phyloP scores from a whole-genome alignment of 2,329 filamentous ascomycete species.

The Aspergillus pseudotamarii region DNA sequence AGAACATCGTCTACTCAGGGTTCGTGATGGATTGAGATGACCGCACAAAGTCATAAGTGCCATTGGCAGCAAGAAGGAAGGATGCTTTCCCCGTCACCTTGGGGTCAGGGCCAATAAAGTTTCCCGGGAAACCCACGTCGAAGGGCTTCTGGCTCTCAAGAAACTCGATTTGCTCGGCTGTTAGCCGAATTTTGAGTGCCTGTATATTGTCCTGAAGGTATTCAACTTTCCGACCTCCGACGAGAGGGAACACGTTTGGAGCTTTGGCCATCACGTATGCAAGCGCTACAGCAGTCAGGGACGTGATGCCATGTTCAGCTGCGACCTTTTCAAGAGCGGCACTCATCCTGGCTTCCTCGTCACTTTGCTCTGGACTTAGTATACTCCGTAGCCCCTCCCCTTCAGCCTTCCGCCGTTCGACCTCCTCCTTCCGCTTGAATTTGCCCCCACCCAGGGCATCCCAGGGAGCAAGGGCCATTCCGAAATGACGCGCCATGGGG shows the following conservation, averaged over 20 bases:
- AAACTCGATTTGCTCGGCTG: constrained; percentile 63
- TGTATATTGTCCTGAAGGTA: constrained; percentile 55
- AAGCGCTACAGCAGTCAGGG: constrained; percentile 66
- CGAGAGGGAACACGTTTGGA: constrained; percentile 72
- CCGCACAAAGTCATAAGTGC: too few relatives aligned
- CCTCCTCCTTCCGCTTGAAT: too few relatives aligned
- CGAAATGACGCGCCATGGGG: constrained; percentile 44
- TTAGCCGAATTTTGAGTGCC: constrained; percentile 48
- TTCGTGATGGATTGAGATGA: too few relatives aligned
- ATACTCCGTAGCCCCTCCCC: too few relatives aligned
- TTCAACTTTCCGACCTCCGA: constrained; percentile 71
- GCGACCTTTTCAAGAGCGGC: constrained; percentile 64
- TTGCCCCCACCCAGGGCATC: constrained; percentile 57
- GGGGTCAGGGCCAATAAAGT: too few relatives aligned
- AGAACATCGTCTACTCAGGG: too few relatives aligned
- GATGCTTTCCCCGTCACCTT: too few relatives aligned
- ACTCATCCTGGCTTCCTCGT: constrained; percentile 54
- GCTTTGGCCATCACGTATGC: constrained; percentile 76
- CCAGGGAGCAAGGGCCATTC: constrained; percentile 60
- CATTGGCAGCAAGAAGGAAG: too few relatives aligned
- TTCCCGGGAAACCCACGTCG: too few relatives aligned
- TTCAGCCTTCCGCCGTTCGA: too few relatives aligned
- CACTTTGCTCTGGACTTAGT: too few relatives aligned
- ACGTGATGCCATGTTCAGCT: constrained; percentile 56
- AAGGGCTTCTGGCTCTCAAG: constrained; percentile 54